A percentile compares a stretch with the other conserved stretches of the same genome.
Evolutionary conservation across 1,284 basidiomycete species (phyloP).

Genomic region (Cryptococcus sp.): DNA sequence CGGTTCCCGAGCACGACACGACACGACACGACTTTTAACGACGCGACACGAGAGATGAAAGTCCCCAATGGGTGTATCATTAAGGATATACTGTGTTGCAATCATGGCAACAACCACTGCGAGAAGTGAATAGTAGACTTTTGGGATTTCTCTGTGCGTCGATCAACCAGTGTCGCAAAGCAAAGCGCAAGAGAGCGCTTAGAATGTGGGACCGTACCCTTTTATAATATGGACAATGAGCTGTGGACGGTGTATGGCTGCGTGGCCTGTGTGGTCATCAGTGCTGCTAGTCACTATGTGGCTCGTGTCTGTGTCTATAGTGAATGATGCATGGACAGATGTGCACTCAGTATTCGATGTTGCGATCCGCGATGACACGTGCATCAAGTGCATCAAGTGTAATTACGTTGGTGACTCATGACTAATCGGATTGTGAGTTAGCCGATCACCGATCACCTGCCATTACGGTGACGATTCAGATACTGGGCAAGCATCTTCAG

Average conservation of each 20-base stretch:
- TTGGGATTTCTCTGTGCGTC: background rate
- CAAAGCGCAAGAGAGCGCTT: background rate
- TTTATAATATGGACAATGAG: background rate
- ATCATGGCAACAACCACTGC: background rate
- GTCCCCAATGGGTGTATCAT: background rate
- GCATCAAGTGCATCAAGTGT: background rate
- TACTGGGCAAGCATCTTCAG: too few relatives aligned
- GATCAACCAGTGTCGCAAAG: background rate
- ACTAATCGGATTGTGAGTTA: too few relatives aligned
- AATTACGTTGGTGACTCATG: too few relatives aligned
- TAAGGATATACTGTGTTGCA: background rate
- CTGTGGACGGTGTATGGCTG: background rate
- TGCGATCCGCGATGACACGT: background rate
- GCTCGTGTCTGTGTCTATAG: background rate
- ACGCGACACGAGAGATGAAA: background rate
- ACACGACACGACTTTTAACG: background rate
- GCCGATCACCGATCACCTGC: too few relatives aligned
- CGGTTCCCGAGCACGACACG: background rate
- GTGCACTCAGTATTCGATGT: background rate
- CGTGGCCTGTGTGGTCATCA: background rate
- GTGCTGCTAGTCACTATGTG: background rate
- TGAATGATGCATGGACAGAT: background rate
- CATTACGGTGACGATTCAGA: too few relatives aligned
- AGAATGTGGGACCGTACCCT: too few relatives aligned
- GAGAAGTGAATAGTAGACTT: background rate